Conservation (phyloP, 2,329 filamentous ascomycete species). For the Colletotrichum eremochloae region DNA sequence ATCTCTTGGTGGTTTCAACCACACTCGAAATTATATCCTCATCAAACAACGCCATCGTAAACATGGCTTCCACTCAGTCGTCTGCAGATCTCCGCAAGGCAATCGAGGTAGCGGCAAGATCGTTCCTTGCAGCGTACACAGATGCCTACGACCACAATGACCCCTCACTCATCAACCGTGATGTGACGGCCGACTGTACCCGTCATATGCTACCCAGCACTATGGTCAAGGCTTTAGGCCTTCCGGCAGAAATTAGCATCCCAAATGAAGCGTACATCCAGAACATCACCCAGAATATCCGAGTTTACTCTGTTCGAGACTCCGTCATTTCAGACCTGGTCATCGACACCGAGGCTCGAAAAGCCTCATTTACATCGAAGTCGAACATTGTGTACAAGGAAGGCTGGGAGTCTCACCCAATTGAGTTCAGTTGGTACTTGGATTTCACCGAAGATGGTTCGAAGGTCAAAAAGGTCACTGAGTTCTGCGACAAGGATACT, state of each 20-base stretch:
- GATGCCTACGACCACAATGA: constrained; percentile 11
- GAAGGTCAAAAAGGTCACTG: constrained; percentile 38
- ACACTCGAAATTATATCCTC: background rate
- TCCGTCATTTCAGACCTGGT: constrained; percentile 25
- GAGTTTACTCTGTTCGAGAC: background rate
- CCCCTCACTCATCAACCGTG: constrained; percentile 32
- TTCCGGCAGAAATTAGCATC: constrained; percentile 8
- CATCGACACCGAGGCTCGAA: constrained; percentile 31
- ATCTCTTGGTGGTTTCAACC: background rate
- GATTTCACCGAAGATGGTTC: constrained; percentile 31
- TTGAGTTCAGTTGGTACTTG: constrained; percentile 17
- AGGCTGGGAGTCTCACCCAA: background rate
- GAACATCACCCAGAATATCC: constrained; percentile 6
- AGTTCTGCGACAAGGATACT: constrained; percentile 50
- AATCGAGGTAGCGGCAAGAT: constrained; percentile 9
- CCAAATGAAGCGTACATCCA: background rate
- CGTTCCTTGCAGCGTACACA: constrained; percentile 25
- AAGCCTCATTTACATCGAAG: constrained; percentile 22
- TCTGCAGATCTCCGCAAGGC: background rate
- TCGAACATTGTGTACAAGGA: background rate
- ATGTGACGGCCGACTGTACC: constrained; percentile 28
- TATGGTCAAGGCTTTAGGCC: constrained; percentile 13
- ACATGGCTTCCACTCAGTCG: constrained; percentile 19
- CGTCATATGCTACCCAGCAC: constrained; percentile 20
- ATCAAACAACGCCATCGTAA: background rate